Base-by-base conservation (phyloP, 164 flowering plant species). In the Dillenia suffruticosa region DNA sequence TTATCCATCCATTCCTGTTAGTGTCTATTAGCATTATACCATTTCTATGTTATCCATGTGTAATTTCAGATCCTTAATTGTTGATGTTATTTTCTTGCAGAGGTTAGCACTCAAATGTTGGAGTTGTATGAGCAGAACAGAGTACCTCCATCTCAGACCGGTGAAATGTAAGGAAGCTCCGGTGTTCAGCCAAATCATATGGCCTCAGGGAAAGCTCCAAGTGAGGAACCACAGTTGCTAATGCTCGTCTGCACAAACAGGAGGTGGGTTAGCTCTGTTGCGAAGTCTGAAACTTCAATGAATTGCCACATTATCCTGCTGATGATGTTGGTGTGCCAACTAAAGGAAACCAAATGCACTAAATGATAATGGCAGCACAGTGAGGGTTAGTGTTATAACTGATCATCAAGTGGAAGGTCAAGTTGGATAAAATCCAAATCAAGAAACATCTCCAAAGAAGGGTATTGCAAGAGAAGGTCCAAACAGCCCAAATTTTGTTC, bases 81-180 rank as follows among this genome's bases (percentile, higher is more conserved):
- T 57, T 46, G 43, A 22, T 19, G n/a, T 61, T 61, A 51, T 4
- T 58, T 64, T 62, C 44, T 76, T 74, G 76, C 90, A 94, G 99
- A 91, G 82, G 96, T 94, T 46, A 94, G 97, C 87, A 91, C 91
- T 76, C 99, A 94, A 73, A 91, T 94, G 97, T 63, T 94, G 77
- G 99, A 91, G 69, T 65, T 91, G n/a, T 94, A 94, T 69, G 99
- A 94, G 69, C 99, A 94, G 72, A 91, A 92, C 73, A 71, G 86
- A 65, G 70, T 81, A 16, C 92, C 84, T 2, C 76, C 79, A 60
- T 77, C 96, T 51, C 89, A 81, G 63, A 83, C 82, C 44, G 86
- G 90, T 79, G 99, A 89, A 77, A 73, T 75, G 8, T 97, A 88
- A 64, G 94, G 84, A 56, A 86, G n/a, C n/a, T n/a, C n/a, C n/a